These are phyloP conservation scores for Scedosporium boydii DNA, from an alignment of 2,329 filamentous ascomycete species.

Conservation along the genomic window DNA sequence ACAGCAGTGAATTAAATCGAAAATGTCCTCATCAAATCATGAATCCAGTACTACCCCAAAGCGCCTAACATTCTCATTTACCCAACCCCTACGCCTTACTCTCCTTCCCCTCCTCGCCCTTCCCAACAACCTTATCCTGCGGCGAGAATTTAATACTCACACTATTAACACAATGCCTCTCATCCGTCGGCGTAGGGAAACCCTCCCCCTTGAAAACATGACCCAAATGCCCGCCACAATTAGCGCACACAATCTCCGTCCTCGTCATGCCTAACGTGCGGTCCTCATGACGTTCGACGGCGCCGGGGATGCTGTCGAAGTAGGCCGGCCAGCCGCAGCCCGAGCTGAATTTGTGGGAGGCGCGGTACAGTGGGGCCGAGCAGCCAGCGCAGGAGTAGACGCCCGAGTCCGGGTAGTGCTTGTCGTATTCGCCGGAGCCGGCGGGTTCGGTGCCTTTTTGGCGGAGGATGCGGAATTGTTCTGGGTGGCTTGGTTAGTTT, in stretches of 20 bases:
- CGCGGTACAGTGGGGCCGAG: slow-evolving; percentile 80
- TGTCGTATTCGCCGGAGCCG: slow-evolving; percentile 74
- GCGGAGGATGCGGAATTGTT: slow-evolving; percentile 91
- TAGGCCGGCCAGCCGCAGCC: slow-evolving; percentile 98
- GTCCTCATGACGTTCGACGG: slow-evolving; percentile 76
- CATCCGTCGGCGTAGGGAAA: slow-evolving; percentile 77
- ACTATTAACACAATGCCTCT: slow-evolving; percentile 95
- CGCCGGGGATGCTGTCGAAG: slow-evolving; percentile 88
- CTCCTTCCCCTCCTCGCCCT: neutral
- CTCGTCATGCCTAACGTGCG: slow-evolving; percentile 68
- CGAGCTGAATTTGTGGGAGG: slow-evolving; percentile 89
- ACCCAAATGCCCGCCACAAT: slow-evolving; percentile 90
- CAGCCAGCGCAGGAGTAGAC: slow-evolving; percentile 86
- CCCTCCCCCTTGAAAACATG: slow-evolving; percentile 92
- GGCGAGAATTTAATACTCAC: slow-evolving; percentile 74
- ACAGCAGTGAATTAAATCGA: too few relatives aligned
- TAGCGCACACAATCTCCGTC: slow-evolving; percentile 89
- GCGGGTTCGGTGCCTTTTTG: slow-evolving; percentile 85
- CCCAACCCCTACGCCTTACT: neutral
- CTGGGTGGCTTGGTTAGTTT: slow-evolving; percentile 34
- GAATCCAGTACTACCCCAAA: too few relatives aligned
- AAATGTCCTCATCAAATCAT: too few relatives aligned
- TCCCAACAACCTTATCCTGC: slow-evolving; percentile 42
- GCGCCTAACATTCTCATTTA: neutral
- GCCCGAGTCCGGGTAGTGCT: slow-evolving; percentile 67